These are phyloP conservation scores for Globisporangium carolinianum DNA, from an alignment of 352 stramenopile genomes.

Conservation along the genomic window DNA sequence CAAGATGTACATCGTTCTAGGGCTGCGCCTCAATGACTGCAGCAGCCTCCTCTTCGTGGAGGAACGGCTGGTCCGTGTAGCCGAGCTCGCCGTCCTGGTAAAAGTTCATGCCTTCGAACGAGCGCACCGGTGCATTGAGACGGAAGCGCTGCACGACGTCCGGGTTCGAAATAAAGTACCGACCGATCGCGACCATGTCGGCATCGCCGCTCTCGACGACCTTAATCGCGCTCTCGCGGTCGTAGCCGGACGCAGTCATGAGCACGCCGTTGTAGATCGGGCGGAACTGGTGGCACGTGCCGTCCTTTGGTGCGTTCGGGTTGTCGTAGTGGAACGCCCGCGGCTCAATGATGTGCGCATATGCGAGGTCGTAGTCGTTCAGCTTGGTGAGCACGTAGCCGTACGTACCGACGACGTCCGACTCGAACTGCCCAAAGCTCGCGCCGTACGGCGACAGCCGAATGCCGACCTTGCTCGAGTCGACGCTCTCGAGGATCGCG, in stretches of 20 bases:
- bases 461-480: slow-evolving; percentile 33
- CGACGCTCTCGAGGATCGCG: slow-evolving; percentile 28
- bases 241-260: slow-evolving; percentile 52
- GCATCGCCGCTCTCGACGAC: slow-evolving; percentile 44
- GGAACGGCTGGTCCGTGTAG: slow-evolving; percentile 48
- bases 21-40: neutral
- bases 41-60: slow-evolving; percentile 15
- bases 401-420: slow-evolving; percentile 40
- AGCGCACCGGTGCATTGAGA: slow-evolving; percentile 30
- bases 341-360: slow-evolving; percentile 57
- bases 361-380: slow-evolving; percentile 51
- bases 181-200: slow-evolving; percentile 60
- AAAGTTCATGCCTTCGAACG: slow-evolving; percentile 38
- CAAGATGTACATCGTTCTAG: neutral
- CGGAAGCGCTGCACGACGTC: slow-evolving; percentile 57
- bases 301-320: slow-evolving; percentile 28
- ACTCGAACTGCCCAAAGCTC: slow-evolving; percentile 44
- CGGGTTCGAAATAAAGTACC: slow-evolving; percentile 71
- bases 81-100: slow-evolving; percentile 36
- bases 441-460: slow-evolving; percentile 37
- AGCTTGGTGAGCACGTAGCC: slow-evolving; percentile 43
- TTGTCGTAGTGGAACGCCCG: slow-evolving; percentile 33
- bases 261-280: slow-evolving; percentile 56
- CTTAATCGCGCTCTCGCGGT: slow-evolving; percentile 31
- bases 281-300: slow-evolving; percentile 40